Evolutionary conservation across 257 asterid species (phyloP), one percentile per base, ranked within the genome.

Genomic region (Primulina huaijiensis): DNA sequence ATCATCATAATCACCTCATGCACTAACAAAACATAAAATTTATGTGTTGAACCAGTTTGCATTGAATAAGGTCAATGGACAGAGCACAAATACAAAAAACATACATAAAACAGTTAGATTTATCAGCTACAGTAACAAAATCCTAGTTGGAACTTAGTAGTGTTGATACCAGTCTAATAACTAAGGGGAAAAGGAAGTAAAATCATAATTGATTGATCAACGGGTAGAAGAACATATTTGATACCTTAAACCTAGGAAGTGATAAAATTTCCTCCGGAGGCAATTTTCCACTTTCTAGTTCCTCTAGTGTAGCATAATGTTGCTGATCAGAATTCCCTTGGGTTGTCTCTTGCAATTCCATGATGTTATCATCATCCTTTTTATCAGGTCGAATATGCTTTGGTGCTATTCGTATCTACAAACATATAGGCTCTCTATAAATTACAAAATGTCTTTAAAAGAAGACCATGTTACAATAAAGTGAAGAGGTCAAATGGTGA

Each of bases 181-280:
- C 1, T 43, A 43, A 43, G 17, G n/a, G 53, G 53, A 46, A 46
- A 10, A 40, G 3, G n/a, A 43, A 43, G 0, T 0, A 43, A 38
- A 43, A 43, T 12, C 0, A 43, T 11, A 43, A 43, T 43, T 11
- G 1, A 43, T 43, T 33, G 60, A 25, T 7, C 31, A 77, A 33
- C 8, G 38, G 38, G 65, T 62, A 53, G 63, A 62, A 60, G 63
- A 10, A 27, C 56, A 73, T 65, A 56, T 43, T 64, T 8, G 63
- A 59, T 82, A 90, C 97, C 98, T 93, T 90, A 75, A 93, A 93
- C 87, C 80, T 89, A 63, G 99, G 95, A 75, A 85, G 92, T 6
- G 99, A 93, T 62, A 93, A 79, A 66, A 93, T 89, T 72, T 90
- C 99, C 82, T 89, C 99, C 2, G 95, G 97, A 38, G 95, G 97